Evolutionary conservation across 2,329 filamentous ascomycete species (phyloP).

Genomic region (Cladobotryum mycophilum): DNA sequence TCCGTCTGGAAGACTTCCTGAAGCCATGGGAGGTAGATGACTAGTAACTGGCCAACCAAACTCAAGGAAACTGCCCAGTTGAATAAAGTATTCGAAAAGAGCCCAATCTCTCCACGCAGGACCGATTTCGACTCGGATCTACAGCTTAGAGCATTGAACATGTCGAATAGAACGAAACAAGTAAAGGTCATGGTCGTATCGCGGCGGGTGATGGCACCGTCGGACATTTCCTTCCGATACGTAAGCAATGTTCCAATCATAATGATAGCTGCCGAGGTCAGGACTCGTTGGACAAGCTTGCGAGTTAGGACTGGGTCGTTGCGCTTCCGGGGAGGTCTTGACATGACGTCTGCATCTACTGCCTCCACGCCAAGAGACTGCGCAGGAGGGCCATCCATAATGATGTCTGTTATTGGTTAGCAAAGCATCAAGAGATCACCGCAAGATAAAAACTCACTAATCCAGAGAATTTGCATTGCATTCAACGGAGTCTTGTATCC

Average conservation of each 20-base stretch:
- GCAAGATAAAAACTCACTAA: slow-evolving; percentile 61
- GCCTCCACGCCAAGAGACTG: slow-evolving; percentile 95
- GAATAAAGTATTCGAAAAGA: slow-evolving; percentile 87
- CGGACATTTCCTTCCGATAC: slow-evolving; percentile 87
- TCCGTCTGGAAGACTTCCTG: slow-evolving; percentile 97
- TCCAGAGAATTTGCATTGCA: slow-evolving; percentile 99
- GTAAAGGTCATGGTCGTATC: slow-evolving; percentile 99
- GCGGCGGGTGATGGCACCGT: slow-evolving; percentile 77
- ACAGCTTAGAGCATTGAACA: slow-evolving; percentile 96
- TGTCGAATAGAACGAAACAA: slow-evolving; percentile 97
- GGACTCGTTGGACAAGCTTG: slow-evolving; percentile 72
- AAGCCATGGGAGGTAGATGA: slow-evolving; percentile 91
- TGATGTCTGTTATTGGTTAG: slow-evolving; percentile 64
- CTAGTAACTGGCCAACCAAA: slow-evolving; percentile 76
- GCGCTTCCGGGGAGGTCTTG: slow-evolving; percentile 73
- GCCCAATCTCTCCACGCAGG: slow-evolving; percentile 73
- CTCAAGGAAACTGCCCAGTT: slow-evolving; percentile 90
- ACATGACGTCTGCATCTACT: slow-evolving; percentile 93
- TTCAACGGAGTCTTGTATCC: slow-evolving; percentile 95
- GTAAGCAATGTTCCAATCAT: slow-evolving; percentile 88
- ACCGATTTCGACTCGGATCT: slow-evolving; percentile 87
- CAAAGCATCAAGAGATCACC: not conserved
- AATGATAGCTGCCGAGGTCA: slow-evolving; percentile 82
- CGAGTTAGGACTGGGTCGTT: slow-evolving; percentile 87
- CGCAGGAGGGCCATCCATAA: slow-evolving; percentile 97